A percentile compares a stretch with the other conserved stretches of the same genome.
Evolutionary conservation across 495 filamentous ascomycete species (phyloP).

Genomic region (Daldinia bambusicola): DNA sequence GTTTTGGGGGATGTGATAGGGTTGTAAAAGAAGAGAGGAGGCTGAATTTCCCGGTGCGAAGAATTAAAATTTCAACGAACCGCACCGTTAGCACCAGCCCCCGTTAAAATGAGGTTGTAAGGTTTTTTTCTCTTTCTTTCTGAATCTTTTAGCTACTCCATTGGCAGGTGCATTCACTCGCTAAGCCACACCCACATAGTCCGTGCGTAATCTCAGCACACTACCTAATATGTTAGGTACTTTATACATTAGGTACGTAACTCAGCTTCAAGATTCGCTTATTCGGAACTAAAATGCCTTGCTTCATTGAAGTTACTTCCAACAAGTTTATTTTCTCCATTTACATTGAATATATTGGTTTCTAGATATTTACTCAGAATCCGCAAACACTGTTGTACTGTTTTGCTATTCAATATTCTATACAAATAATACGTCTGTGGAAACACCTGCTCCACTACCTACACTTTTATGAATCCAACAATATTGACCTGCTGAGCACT

Average conservation of each 20-base stretch:
- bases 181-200: neutral
- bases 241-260: too few relatives aligned
- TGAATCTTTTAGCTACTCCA: neutral
- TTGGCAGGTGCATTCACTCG: slow-evolving; percentile 4
- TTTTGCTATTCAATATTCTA: neutral
- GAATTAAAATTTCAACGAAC: slow-evolving; percentile 24
- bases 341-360: neutral
- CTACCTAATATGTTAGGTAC: too few relatives aligned
- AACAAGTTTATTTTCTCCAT: too few relatives aligned
- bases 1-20: slow-evolving; percentile 8
- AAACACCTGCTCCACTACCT: neutral
- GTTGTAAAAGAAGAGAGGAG: slow-evolving; percentile 29
- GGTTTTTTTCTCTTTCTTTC: slow-evolving; percentile 12
- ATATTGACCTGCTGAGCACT: neutral
- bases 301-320: too few relatives aligned
- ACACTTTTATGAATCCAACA: neutral
- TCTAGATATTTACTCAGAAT: neutral
- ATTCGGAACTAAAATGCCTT: neutral
- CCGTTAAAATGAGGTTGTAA: slow-evolving; percentile 21
- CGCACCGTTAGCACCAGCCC: slow-evolving; percentile 28
- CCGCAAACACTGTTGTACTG: neutral
- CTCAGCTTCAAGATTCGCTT: neutral
- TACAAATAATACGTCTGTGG: neutral
- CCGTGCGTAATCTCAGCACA: too few relatives aligned
- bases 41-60: slow-evolving; percentile 29